These are phyloP conservation scores for Phaeosphaeriaceae sp. DNA, from an alignment of 2,329 filamentous ascomycete species.

Conservation along the genomic window DNA sequence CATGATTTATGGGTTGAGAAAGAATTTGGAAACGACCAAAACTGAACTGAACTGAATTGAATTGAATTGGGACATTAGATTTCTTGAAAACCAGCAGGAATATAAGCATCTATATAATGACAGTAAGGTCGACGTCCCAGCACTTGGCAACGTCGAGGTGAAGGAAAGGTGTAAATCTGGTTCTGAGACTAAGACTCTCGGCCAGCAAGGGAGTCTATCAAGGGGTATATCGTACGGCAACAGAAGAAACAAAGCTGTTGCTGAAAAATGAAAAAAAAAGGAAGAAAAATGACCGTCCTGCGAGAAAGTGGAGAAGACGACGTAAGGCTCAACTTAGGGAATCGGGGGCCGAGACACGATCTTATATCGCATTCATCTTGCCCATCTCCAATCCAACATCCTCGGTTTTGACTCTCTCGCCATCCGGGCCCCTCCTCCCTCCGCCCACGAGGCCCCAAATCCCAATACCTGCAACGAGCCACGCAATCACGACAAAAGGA, in stretches of 20 bases:
- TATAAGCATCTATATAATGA: not conserved
- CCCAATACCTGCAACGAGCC: constrained; percentile 23
- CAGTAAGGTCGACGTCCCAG: constrained; percentile 10
- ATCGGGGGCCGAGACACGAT: too few relatives aligned
- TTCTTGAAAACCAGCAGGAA: not conserved
- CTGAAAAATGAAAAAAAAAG: not conserved
- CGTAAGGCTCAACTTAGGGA: too few relatives aligned
- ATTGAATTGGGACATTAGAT: not conserved
- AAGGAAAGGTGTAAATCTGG: not conserved
- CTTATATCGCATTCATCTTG: constrained; percentile 27
- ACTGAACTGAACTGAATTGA: too few relatives aligned
- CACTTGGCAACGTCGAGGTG: constrained; percentile 14
- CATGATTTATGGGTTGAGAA: not conserved
- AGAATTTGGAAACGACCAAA: too few relatives aligned
- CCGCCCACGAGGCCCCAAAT: constrained; percentile 35
- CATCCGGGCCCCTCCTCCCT: constrained; percentile 21
- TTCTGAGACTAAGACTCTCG: constrained; percentile 3
- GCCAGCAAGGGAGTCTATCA: constrained; percentile 14
- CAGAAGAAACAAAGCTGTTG: not conserved
- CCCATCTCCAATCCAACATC: constrained; percentile 38
- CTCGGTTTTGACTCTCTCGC: constrained; percentile 35
- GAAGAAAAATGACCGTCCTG: not conserved
- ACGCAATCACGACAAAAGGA: constrained; percentile 33
- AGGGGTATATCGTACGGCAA: not conserved
- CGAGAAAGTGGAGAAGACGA: too few relatives aligned